Evolutionary conservation across 192 early-diverging fungal genomes (phyloP).

Genomic region (Umbelopsis ramanniana): DNA sequence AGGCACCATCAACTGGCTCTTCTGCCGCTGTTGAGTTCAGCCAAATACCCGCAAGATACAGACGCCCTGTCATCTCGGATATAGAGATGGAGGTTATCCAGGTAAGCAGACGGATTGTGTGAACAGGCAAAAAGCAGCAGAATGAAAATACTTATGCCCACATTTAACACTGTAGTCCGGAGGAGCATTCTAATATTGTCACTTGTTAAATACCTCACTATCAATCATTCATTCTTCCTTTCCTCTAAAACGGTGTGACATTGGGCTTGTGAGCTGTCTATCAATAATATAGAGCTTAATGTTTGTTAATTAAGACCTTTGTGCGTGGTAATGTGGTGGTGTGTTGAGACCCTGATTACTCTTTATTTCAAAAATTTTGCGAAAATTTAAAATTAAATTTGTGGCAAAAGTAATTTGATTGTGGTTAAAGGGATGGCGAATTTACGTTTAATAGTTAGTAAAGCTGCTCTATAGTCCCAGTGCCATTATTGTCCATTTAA

Average conservation of each 20-base stretch:
- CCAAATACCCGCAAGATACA: conserved; percentile 47
- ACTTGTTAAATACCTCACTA: conserved; percentile 5
- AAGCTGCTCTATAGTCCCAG: no score
- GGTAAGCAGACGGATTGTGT: conserved; percentile 30
- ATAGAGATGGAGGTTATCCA: conserved; percentile 57
- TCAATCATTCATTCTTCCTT: background rate
- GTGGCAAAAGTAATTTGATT: no score
- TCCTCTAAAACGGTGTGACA: background rate
- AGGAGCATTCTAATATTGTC: conserved; percentile 15
- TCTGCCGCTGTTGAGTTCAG: conserved; percentile 39
- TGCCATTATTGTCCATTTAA: no score
- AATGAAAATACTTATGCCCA: background rate
- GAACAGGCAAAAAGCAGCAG: background rate
- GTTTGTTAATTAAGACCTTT: background rate
- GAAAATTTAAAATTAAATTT: no score
- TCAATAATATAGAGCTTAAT: background rate
- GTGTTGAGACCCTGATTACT: no score
- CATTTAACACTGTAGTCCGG: conserved; percentile 2
- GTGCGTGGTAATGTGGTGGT: background rate
- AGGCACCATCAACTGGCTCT: conserved; percentile 28
- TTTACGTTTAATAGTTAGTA: no score
- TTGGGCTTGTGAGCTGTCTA: background rate
- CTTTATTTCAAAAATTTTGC: no score
- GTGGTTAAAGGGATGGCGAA: no score
- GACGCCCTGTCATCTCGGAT: conserved; percentile 42